Conservation (phyloP, 1,139 yeast genomes). For the Nakaseomyces bracarensis region DNA sequence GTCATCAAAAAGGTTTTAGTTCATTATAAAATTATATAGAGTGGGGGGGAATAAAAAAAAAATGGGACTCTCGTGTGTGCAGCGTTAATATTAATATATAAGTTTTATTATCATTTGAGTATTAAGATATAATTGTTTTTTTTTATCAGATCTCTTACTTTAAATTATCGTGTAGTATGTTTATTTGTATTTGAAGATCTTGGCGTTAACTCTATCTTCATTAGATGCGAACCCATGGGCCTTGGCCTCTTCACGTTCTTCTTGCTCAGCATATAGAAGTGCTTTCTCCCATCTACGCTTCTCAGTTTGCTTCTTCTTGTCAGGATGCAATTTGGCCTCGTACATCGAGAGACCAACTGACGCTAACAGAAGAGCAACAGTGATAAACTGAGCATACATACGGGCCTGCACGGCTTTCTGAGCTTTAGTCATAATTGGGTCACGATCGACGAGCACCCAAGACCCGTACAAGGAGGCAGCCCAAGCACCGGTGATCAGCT, state of each 20-base stretch:
- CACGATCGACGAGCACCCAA: slow-evolving; percentile 67
- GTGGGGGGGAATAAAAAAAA: too few relatives aligned
- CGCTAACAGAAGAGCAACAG: slow-evolving; percentile 55
- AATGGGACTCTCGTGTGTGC: too few relatives aligned
- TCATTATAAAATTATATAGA: too few relatives aligned
- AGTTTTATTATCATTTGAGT: too few relatives aligned
- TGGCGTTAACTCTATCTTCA: slow-evolving; percentile 29
- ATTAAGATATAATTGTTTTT: too few relatives aligned
- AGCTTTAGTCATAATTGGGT: slow-evolving; percentile 65
- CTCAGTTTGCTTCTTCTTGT: slow-evolving; percentile 35
- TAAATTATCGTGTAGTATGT: neutral
- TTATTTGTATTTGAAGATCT: slow-evolving; percentile 25
- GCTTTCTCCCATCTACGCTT: slow-evolving; percentile 39
- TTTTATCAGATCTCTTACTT: too few relatives aligned
- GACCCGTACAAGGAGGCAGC: slow-evolving; percentile 81
- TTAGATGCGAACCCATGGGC: slow-evolving; percentile 21
- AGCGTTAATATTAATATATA: too few relatives aligned
- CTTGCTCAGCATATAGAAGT: slow-evolving; percentile 35
- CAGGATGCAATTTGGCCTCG: slow-evolving; percentile 46
- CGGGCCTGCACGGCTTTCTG: slow-evolving; percentile 91
- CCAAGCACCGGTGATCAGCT: slow-evolving; percentile 73
- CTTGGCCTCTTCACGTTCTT: slow-evolving; percentile 25
- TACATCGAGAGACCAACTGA: slow-evolving; percentile 56
- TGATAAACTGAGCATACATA: slow-evolving; percentile 85
- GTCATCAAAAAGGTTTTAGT: too few relatives aligned